Percentiles rank a stretch among this genome's conserved stretches.
Evolutionary conservation across 2,329 filamentous ascomycete species (phyloP).

Genomic region (Apiospora kogelbergensis): DNA sequence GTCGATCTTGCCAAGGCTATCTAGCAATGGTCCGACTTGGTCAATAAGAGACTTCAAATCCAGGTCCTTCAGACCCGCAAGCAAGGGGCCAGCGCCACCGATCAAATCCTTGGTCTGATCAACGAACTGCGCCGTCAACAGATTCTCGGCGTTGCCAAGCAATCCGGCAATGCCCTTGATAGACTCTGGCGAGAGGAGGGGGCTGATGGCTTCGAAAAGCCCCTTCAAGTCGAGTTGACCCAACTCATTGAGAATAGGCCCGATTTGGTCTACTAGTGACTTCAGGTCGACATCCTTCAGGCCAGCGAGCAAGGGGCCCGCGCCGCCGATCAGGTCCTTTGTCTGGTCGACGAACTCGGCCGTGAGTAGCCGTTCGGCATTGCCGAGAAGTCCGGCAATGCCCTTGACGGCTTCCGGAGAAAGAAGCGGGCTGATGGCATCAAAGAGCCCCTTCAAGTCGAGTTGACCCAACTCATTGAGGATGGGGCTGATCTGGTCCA

Average conservation of each 20-base stretch:
- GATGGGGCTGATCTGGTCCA: slow-evolving; percentile 28
- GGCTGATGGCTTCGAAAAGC: slow-evolving; percentile 23
- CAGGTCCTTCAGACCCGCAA: slow-evolving; percentile 31
- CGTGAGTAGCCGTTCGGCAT: slow-evolving; percentile 31
- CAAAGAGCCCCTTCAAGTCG: slow-evolving; percentile 28
- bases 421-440: slow-evolving; percentile 35
- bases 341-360: slow-evolving; percentile 28
- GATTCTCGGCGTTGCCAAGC: slow-evolving; percentile 24
- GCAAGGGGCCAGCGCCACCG: slow-evolving; percentile 23
- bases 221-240: slow-evolving; percentile 26
- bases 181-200: slow-evolving; percentile 28
- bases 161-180: slow-evolving; percentile 27
- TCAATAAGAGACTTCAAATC: slow-evolving; percentile 22
- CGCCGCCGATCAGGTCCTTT: slow-evolving; percentile 27
- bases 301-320: slow-evolving; percentile 23
- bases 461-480: slow-evolving; percentile 30
- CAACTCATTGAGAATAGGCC: slow-evolving; percentile 30
- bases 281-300: slow-evolving; percentile 26
- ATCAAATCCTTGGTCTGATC: slow-evolving; percentile 23
- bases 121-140: slow-evolving; percentile 25
- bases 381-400: slow-evolving; percentile 30
- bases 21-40: slow-evolving; percentile 18
- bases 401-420: slow-evolving; percentile 33
- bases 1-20: slow-evolving; percentile 27
- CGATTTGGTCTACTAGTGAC: slow-evolving; percentile 26